phyloP scores from a whole-genome alignment of 345 rosid species.

The Populus ilicifolia region DNA sequence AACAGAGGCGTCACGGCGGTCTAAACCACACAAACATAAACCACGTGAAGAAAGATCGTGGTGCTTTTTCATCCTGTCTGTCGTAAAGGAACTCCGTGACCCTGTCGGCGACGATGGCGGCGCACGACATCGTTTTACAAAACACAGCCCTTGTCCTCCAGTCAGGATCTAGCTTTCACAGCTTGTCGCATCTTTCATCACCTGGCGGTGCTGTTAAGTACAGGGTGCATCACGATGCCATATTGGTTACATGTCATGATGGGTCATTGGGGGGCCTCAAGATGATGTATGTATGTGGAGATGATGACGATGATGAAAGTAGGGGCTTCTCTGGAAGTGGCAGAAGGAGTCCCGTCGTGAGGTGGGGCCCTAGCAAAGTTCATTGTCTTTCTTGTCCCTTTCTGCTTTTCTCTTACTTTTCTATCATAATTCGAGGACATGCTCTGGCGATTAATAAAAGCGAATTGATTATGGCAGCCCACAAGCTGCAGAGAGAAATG shows the following conservation, averaged over 20 bases:
- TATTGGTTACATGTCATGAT: not conserved
- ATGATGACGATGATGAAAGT: not conserved
- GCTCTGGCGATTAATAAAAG: not conserved
- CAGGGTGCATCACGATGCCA: not conserved
- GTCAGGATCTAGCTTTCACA: not conserved
- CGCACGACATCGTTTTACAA: conserved; percentile 5
- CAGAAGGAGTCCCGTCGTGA: conserved; percentile 13
- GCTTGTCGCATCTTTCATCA: not conserved
- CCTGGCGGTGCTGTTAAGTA: conserved; percentile 12
- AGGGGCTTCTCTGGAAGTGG: not conserved
- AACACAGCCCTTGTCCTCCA: not conserved
- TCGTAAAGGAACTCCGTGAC: conserved; percentile 24
- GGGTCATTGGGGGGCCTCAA: not conserved
- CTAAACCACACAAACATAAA: not conserved
- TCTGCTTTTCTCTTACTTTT: not conserved
- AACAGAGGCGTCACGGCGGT: conserved; percentile 32
- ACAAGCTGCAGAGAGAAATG: not conserved
- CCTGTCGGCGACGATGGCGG: conserved; percentile 28
- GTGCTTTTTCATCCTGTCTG: not conserved
- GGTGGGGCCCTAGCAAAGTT: not conserved
- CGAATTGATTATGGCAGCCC: not conserved
- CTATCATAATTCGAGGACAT: not conserved
- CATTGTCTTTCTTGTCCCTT: not conserved
- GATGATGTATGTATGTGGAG: not conserved
- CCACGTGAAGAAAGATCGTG: not conserved